Percentiles rank a stretch among this genome's conserved stretches.
Evolutionary conservation across 805 yeast species (phyloP).

Genomic region (Saccharomycopsis oosterbeekiorum): DNA sequence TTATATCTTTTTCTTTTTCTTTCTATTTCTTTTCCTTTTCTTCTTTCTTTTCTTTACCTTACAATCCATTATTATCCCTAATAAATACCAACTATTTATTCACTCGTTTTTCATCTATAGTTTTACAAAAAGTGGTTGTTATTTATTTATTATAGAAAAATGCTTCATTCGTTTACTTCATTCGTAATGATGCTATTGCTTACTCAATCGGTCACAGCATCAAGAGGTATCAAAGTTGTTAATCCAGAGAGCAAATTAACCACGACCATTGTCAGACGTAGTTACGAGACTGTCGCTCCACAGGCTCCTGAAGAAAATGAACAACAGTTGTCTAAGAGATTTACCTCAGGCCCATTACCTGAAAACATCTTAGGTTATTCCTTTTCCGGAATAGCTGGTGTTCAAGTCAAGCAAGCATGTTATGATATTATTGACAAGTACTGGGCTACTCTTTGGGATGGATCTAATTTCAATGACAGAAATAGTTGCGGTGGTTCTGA

Average conservation of each 20-base stretch:
- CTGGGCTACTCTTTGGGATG: conserved; percentile 11
- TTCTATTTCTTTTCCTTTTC: no score
- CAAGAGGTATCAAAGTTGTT: not conserved
- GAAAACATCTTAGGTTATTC: not conserved
- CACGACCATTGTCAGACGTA: not conserved
- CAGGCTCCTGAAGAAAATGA: not conserved
- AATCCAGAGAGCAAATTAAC: not conserved
- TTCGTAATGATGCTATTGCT: not conserved
- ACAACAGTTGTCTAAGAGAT: not conserved
- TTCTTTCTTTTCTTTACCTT: no score
- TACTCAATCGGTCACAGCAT: not conserved
- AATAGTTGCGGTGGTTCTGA: not conserved
- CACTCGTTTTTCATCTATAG: no score
- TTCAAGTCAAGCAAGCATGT: conserved; percentile 4
- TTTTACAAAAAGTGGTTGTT: no score
- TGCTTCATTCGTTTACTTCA: not conserved
- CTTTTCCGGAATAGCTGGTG: not conserved
- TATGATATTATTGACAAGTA: conserved; percentile 1
- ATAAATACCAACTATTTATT: no score
- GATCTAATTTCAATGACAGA: not conserved
- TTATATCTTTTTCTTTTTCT: no score
- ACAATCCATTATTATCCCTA: no score
- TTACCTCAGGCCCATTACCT: conserved; percentile 1
- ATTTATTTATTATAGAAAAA: no score
- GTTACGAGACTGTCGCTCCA: not conserved